Percentiles rank a stretch among this genome's conserved stretches.
These are phyloP conservation scores for Royoungia palumana DNA, from an alignment of 768 basidiomycete genomes.

Conservation along the genomic window DNA sequence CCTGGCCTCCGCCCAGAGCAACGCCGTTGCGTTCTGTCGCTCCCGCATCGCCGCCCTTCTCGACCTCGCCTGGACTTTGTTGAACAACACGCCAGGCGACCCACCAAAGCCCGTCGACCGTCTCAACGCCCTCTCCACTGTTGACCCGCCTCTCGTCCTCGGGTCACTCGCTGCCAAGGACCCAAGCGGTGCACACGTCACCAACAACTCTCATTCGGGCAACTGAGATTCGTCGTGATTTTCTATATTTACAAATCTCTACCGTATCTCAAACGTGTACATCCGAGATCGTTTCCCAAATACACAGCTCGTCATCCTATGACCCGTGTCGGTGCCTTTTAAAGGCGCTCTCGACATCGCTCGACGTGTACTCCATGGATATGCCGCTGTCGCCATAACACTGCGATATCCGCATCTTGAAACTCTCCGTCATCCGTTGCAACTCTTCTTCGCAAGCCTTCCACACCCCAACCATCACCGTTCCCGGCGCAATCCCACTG, in stretches of 20 bases:
- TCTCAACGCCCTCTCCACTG: constrained; percentile 38
- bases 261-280: constrained; percentile 4
- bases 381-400: constrained; percentile 78
- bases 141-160: constrained; percentile 40
- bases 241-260: constrained; percentile 1
- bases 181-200: constrained; percentile 9
- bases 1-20: constrained; percentile 52
- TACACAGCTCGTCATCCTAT: constrained; percentile 12
- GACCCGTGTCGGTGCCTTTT: constrained; percentile 51
- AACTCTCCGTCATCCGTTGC: constrained; percentile 66
- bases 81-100: constrained; percentile 41
- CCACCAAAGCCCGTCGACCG: constrained; percentile 27
- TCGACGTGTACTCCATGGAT: constrained; percentile 66
- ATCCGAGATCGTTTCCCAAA: neutral
- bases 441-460: constrained; percentile 86
- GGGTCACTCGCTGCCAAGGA: constrained; percentile 25
- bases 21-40: constrained; percentile 53
- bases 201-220: constrained; percentile 3
- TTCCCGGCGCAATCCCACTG: constrained; percentile 55
- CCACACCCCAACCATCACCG: constrained; percentile 83
- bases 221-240: constrained; percentile 13
- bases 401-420: constrained; percentile 63
- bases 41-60: constrained; percentile 46
- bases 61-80: constrained; percentile 42
- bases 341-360: constrained; percentile 79